Percentiles rank a stretch among this genome's conserved stretches.
Conservation (phyloP, 1,284 basidiomycete species). For the Ganoderma lucidum region DNA sequence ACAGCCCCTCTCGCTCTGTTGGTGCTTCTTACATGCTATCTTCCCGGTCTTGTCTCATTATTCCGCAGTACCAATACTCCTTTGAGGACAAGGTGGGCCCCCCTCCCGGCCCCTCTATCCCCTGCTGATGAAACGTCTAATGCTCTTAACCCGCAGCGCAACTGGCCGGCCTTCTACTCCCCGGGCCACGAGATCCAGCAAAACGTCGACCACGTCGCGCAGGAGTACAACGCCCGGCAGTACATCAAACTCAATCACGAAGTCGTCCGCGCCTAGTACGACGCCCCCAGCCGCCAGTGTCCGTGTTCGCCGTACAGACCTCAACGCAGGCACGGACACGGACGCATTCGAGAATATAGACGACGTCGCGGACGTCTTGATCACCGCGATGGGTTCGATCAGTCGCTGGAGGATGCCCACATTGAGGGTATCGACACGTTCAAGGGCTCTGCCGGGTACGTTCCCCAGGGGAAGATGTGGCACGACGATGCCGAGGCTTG, state of each 20-base stretch:
- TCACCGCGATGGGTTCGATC: slow-evolving; percentile 57
- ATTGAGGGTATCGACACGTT: slow-evolving; percentile 61
- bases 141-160: too few species aligned
- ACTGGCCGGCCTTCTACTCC: slow-evolving; percentile 61
- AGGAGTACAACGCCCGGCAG: slow-evolving; percentile 60
- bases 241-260: slow-evolving; percentile 64
- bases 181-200: slow-evolving; percentile 62
- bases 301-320: slow-evolving; percentile 44
- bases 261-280: slow-evolving; percentile 56
- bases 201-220: slow-evolving; percentile 60
- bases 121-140: too few species aligned
- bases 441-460: slow-evolving; percentile 64
- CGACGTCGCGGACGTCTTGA: slow-evolving; percentile 59
- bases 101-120: neutral
- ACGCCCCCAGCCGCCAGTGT: slow-evolving; percentile 62
- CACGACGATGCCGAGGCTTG: slow-evolving; percentile 57
- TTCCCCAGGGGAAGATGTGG: slow-evolving; percentile 53
- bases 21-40: slow-evolving; percentile 27
- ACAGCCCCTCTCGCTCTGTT: slow-evolving; percentile 61
- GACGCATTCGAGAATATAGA: slow-evolving; percentile 51
- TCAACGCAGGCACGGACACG: neutral
- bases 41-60: neutral
- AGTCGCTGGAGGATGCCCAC: slow-evolving; percentile 67
- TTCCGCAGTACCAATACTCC: slow-evolving; percentile 61
- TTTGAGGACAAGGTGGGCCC: slow-evolving; percentile 57